Evolutionary conservation across 257 asterid species (phyloP).

Genomic region (Leonotis leonurus): DNA sequence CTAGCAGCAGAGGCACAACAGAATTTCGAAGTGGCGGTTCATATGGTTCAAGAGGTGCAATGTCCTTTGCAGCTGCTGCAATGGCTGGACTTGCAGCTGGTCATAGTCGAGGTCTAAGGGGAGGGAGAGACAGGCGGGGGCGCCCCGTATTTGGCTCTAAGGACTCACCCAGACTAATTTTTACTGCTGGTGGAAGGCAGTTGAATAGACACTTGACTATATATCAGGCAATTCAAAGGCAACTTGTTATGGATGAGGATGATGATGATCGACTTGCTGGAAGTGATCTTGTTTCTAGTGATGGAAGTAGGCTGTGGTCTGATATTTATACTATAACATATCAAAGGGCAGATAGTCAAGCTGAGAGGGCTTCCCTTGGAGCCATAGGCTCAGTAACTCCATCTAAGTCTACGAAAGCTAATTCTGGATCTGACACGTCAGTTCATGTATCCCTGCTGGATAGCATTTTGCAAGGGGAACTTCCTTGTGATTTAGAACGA

Average conservation of each 20-base stretch:
- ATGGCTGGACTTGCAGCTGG: conserved; percentile 94
- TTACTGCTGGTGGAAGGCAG: conserved; percentile 83
- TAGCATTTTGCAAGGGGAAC: conserved; percentile 91
- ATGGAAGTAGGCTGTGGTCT: conserved; percentile 81
- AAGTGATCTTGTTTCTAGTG: conserved; percentile 68
- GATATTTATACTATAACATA: conserved; percentile 85
- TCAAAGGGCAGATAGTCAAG: conserved; percentile 65
- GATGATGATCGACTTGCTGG: conserved; percentile 72
- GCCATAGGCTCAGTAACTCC: conserved; percentile 46
- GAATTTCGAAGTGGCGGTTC: conserved; percentile 72
- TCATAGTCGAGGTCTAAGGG: conserved; percentile 71
- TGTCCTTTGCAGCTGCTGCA: conserved; percentile 98
- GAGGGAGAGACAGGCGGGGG: conserved; percentile 65
- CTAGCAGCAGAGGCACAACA: conserved; percentile 70
- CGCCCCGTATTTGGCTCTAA: conserved; percentile 49
- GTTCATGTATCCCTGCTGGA: conserved; percentile 62
- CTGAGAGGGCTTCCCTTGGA: conserved; percentile 54
- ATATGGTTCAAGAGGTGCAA: conserved; percentile 85
- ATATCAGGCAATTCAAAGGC: conserved; percentile 90
- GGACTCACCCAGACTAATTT: conserved; percentile 58
- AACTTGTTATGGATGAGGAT: conserved; percentile 76
- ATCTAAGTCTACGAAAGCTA: conserved; percentile 54
- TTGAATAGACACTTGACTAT: conserved; percentile 74
- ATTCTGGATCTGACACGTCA: conserved; percentile 38
- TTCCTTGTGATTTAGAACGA: conserved; percentile 90